These are phyloP conservation scores for Coniochaeta ligniaria DNA, from an alignment of 2,329 filamentous ascomycete species.

Conservation along the genomic window DNA sequence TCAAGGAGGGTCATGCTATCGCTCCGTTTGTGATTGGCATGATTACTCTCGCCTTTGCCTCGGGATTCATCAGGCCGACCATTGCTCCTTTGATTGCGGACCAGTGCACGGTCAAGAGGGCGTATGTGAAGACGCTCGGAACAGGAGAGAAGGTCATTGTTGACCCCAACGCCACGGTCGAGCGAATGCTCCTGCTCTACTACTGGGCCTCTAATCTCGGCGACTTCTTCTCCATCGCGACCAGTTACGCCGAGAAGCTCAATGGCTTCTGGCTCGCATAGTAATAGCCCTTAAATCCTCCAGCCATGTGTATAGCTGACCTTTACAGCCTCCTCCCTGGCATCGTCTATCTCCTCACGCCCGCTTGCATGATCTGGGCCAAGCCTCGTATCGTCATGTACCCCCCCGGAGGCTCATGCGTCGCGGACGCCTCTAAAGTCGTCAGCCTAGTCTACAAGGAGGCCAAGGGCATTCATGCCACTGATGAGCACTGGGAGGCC, in stretches of 20 bases:
- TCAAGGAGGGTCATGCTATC: slow-evolving; percentile 8
- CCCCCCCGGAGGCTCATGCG: slow-evolving; percentile 49
- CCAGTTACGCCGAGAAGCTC: slow-evolving; percentile 19
- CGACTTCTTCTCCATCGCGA: not conserved
- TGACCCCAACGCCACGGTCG: slow-evolving; percentile 53
- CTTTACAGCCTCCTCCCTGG: slow-evolving; percentile 34
- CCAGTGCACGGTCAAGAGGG: slow-evolving; percentile 52
- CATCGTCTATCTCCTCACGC: slow-evolving; percentile 41
- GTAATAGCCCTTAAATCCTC: slow-evolving; percentile 20
- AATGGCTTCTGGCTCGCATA: slow-evolving; percentile 24
- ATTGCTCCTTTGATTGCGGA: slow-evolving; percentile 53
- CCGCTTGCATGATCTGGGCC: slow-evolving; percentile 40
- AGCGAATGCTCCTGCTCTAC: not conserved
- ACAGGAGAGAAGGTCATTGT: slow-evolving; percentile 55
- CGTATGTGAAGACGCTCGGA: slow-evolving; percentile 40
- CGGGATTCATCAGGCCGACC: slow-evolving; percentile 55
- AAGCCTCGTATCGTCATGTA: slow-evolving; percentile 41
- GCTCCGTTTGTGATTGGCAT: slow-evolving; percentile 7
- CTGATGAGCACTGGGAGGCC: slow-evolving; percentile 40
- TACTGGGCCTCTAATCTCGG: not conserved
- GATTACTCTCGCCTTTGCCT: slow-evolving; percentile 13
- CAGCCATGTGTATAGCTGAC: slow-evolving; percentile 31
- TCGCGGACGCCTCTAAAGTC: slow-evolving; percentile 43
- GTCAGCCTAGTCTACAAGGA: slow-evolving; percentile 47
- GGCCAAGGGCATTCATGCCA: slow-evolving; percentile 44